Base-by-base conservation (phyloP, 2,329 filamentous ascomycete species). In the Monilinia polystroma region DNA sequence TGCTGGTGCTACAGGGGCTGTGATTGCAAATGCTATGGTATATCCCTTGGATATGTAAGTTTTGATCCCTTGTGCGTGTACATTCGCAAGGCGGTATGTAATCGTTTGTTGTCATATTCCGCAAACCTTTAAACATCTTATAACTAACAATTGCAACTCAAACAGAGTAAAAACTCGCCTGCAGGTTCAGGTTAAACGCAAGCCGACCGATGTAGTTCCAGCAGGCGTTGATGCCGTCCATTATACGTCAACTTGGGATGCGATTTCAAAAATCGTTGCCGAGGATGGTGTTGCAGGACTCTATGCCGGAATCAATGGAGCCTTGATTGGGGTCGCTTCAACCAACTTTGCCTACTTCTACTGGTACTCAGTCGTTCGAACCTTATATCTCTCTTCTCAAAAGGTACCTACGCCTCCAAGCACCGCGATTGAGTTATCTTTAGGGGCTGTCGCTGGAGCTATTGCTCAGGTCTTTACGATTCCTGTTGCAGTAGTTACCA, bases 291-390 rank as follows among this genome's bases (percentile, higher is more conserved):
- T 95, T 11, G 75, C 82, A 57, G 95, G 95, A 8, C 85, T 99
- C 10, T 99, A 99, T 75, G 87, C 91, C 63, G 95, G 95, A 68
- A 93, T 99, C 77, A 84, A 87, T 68, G 93, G 94, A 62, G 88
- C 93, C 5, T 82, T 99, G 23, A 81, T 98, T 63, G 95, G 95
- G 64, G 95, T 99, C 47, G 94, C 93, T 1, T 97, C 93, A 35
- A 98, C 94, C 63, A 99, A 99, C 79, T 99, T 99, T 77, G 95
- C 95, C 74, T 99, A 99, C 81, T 99, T 99, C 78, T 99, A 99
- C 81, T 98, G 94, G 93, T 98, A 98, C 78, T 94, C 92, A 6
- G 81, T 95, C 38, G 92, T 97, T 43, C 88, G 95, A 70, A 87
- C 87, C 20, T 79, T 97, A 26, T 98, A 98, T 78, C 79, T 91